These are phyloP conservation scores for Dactylellina sp. DNA, from an alignment of 2,329 filamentous ascomycete species.

Conservation along the genomic window DNA sequence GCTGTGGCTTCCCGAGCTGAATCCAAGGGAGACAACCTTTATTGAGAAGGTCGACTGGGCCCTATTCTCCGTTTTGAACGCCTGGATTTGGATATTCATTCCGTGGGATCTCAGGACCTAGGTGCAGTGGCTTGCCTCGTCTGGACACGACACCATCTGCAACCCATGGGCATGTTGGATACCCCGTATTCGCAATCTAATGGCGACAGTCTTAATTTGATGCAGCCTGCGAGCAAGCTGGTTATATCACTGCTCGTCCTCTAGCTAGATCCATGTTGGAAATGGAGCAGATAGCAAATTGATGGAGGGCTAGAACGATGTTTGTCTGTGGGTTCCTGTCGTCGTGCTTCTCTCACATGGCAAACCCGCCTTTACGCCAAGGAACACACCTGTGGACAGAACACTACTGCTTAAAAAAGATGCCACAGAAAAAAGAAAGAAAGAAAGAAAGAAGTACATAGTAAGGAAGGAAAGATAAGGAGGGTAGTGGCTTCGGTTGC, in stretches of 20 bases:
- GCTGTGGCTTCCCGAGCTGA: constrained; percentile 35
- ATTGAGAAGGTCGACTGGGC: background rate
- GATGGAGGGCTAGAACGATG: constrained; percentile 4
- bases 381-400: constrained; percentile 7
- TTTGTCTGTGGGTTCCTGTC: background rate
- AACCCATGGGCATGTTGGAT: constrained; percentile 12
- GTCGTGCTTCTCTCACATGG: constrained; percentile 14
- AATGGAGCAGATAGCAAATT: background rate
- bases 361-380: constrained; percentile 8
- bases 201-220: constrained; percentile 27
- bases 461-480: background rate
- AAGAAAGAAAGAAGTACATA: background rate
- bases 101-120: background rate
- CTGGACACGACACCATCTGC: constrained; percentile 1
- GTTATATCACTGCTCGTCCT: background rate
- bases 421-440: background rate
- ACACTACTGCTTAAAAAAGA: background rate
- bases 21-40: background rate
- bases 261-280: constrained; percentile 1
- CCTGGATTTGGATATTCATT: no score
- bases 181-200: constrained; percentile 51
- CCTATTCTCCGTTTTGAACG: background rate
- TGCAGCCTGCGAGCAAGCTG: constrained; percentile 12
- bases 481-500: no score
- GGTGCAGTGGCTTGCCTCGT: constrained; percentile 4